These are phyloP conservation scores for Lactarius hengduanensis DNA, from an alignment of 768 basidiomycete species.

Conservation along the genomic window DNA sequence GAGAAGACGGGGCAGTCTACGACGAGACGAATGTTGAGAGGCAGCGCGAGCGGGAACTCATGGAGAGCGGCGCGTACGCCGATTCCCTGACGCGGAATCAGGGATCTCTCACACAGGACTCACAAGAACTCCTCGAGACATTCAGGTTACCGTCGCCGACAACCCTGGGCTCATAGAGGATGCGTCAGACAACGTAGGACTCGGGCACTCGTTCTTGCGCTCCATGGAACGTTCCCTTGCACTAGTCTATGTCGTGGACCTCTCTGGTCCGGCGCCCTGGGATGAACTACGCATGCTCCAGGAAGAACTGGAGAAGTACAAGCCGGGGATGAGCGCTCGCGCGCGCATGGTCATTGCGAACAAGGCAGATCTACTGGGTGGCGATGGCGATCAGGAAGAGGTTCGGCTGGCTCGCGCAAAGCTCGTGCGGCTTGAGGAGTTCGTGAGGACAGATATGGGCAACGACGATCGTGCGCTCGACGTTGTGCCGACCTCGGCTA, in stretches of 20 bases:
- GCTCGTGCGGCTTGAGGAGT: constrained; percentile 54
- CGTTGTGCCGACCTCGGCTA: constrained; percentile 82
- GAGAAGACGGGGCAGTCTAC: constrained; percentile 49
- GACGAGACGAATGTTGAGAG: constrained; percentile 68
- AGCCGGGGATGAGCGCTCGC: constrained; percentile 72
- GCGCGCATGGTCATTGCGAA: constrained; percentile 87
- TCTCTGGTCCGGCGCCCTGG: constrained; percentile 72
- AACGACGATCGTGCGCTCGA: constrained; percentile 46
- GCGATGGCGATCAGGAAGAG: constrained; percentile 41
- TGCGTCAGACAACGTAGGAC: constrained; percentile 85
- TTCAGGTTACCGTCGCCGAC: constrained; percentile 93
- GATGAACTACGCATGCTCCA: constrained; percentile 69
- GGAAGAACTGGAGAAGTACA: constrained; percentile 83
- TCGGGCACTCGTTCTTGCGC: constrained; percentile 91
- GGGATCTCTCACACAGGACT: constrained; percentile 12
- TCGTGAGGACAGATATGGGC: constrained; percentile 49
- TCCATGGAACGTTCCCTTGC: constrained; percentile 91
- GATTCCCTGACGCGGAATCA: constrained; percentile 53
- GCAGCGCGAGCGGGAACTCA: constrained; percentile 42
- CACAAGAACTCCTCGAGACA: constrained; percentile 47
- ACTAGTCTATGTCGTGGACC: constrained; percentile 89
- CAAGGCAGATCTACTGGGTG: constrained; percentile 86
- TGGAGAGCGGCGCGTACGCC: constrained; percentile 54
- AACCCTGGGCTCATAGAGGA: constrained; percentile 89
- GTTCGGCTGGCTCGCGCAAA: constrained; percentile 55